Conservation (phyloP, 345 rosid species). For the Eucalyptus regnans region DNA sequence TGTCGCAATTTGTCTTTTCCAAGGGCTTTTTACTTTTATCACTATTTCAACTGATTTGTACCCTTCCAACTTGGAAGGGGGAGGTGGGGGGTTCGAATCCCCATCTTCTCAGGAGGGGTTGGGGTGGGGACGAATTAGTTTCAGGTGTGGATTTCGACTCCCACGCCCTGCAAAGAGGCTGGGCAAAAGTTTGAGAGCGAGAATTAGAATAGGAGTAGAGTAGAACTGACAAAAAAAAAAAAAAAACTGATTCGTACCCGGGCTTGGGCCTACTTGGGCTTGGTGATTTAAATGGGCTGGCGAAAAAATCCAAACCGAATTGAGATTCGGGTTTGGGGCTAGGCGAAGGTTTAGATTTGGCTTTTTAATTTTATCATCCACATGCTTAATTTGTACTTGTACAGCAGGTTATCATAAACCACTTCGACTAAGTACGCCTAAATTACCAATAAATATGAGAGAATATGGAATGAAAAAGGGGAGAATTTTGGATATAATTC, state of each 20-base stretch:
- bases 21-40: background rate
- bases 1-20: background rate
- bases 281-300: background rate
- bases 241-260: background rate
- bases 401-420: background rate
- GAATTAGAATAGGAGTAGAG: no score
- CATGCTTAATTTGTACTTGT: background rate
- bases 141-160: no score
- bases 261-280: background rate
- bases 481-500: accelerated
- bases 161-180: no score
- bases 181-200: no score
- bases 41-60: no score
- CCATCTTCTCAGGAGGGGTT: no score
- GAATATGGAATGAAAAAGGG: background rate
- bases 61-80: no score
- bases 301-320: background rate
- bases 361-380: background rate
- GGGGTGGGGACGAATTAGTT: no score
- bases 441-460: background rate
- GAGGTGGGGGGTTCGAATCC: no score
- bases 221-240: no score
- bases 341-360: background rate
- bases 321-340: background rate
- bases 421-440: background rate